phyloP scores from a whole-genome alignment of 2,329 filamentous ascomycete genomes.

The Zymoseptoria ardabiliae region DNA sequence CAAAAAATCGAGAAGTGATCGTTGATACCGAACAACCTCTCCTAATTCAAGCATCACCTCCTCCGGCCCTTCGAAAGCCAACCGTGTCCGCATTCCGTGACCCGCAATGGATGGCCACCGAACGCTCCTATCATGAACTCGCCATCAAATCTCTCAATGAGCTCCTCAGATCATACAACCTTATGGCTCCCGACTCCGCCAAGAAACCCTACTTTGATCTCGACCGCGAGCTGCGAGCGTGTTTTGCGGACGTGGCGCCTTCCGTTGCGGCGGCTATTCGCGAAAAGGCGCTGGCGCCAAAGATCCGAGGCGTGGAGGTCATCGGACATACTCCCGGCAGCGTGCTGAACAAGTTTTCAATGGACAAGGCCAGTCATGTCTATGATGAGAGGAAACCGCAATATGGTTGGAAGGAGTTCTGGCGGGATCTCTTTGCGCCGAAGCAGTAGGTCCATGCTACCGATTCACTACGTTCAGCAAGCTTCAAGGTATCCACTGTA shows the following conservation, averaged over 20 bases:
- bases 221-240: conserved; percentile 70
- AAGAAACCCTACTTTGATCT: conserved; percentile 89
- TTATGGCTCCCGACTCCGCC: conserved; percentile 85
- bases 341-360: conserved; percentile 56
- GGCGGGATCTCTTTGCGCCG: conserved; percentile 65
- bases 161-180: conserved; percentile 80
- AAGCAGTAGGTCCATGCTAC: conserved; percentile 8
- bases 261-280: conserved; percentile 64
- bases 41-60: conserved; percentile 11
- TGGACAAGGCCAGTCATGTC: conserved; percentile 50
- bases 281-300: conserved; percentile 52
- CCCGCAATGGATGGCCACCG: conserved; percentile 62
- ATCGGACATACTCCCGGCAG: conserved; percentile 41
- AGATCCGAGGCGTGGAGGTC: conserved; percentile 33
- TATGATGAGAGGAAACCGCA: conserved; percentile 67
- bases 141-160: conserved; percentile 71
- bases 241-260: conserved; percentile 81
- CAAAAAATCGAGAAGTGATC: conserved; percentile 15
- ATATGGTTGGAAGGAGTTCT: conserved; percentile 85
- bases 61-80: conserved; percentile 17
- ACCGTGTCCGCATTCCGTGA: conserved; percentile 60
- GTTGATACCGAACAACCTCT: conserved; percentile 8
- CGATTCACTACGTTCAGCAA: conserved; percentile 10
- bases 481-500: no score
- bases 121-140: conserved; percentile 67